Percentiles rank a stretch among this genome's conserved stretches.
These are phyloP conservation scores for Eimeria tenella DNA, from an alignment of 169 alveolate genomes.

Conservation along the genomic window DNA sequence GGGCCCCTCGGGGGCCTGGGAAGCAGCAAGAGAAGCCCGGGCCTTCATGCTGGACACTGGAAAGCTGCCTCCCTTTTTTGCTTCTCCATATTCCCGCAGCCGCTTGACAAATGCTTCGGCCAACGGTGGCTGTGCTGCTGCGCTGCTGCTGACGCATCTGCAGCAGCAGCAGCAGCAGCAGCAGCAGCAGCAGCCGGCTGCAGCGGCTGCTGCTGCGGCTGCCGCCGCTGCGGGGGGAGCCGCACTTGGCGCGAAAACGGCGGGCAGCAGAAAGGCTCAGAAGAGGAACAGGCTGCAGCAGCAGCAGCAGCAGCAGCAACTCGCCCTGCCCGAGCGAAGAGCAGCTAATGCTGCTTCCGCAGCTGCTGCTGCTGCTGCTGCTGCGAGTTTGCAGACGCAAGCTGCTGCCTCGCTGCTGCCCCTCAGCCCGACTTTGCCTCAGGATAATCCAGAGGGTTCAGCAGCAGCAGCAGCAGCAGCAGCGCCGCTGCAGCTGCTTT, in stretches of 20 bases:
- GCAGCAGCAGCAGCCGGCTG: background rate
- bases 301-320: too few species aligned
- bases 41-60: slow-evolving; percentile 72
- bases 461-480: background rate
- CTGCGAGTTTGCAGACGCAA: background rate
- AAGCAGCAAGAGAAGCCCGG: slow-evolving; percentile 62
- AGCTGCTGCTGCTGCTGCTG: background rate
- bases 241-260: background rate
- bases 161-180: slow-evolving; percentile 20
- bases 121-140: background rate
- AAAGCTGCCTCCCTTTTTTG: slow-evolving; percentile 60
- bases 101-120: slow-evolving; percentile 65
- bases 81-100: slow-evolving; percentile 68
- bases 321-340: too few species aligned
- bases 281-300: too few species aligned
- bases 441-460: too few species aligned
- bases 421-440: background rate
- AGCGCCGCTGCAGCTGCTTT: slow-evolving; percentile 11
- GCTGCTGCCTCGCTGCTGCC: background rate
- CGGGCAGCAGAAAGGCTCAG: too few species aligned
- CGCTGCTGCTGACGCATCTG: background rate
- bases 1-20: slow-evolving; percentile 74
- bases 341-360: too few species aligned
- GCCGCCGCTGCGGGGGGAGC: background rate
- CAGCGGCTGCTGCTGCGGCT: background rate